Base-by-base conservation (phyloP, 78 protist species). In the Planoprotostelium fungivorum region DNA sequence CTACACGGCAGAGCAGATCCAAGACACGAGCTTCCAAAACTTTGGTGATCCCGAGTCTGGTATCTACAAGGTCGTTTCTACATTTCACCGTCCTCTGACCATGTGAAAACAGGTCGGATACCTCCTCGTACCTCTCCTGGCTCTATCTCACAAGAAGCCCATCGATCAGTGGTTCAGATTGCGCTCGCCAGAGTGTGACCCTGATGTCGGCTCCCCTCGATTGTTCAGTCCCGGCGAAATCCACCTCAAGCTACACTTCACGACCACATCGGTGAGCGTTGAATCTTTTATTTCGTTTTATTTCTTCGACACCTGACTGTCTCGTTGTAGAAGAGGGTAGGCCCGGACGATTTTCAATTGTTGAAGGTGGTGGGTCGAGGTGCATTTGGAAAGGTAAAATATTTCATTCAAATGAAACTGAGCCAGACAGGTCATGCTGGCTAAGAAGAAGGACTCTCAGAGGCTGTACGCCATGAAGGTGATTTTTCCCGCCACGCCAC, bases 381-480 rank as follows among this genome's bases (percentile, higher is more conserved):
- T 37, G 89, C 93, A 37, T 96, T 96, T 88, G 97, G 96, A 28
- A 89, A 91, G 93, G 93, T 91, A 5, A 92, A 89, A 92, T 89
- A 85, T 36, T 36, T 85, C 16, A 23, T 85, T 85, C 5, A 23
- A 85, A 92, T 84, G 96, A 88, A 86, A 16, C 88, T 5, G 39
- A 92, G 73, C 0, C 5, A 38, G 90, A 87, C 88, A 94, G 83
- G 94, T 92, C 36, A 93, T 93, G 90, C 88, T 90, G 28, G 97
- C 93, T 10, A 83, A 87, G 36, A 93, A 93, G 83, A 89, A 93
- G n/a, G 96, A 91, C 39, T 88, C 92, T 29, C 89, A 91, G 36
- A 84, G 95, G 35, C 23, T 95, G 16, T 96, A 92, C 86, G 98
- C 98, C 38, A 95, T 96, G 97, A 96, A 97, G 88, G 88, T 97